Conservation (phyloP, 495 filamentous ascomycete species). For the Apodospora peruviana region DNA sequence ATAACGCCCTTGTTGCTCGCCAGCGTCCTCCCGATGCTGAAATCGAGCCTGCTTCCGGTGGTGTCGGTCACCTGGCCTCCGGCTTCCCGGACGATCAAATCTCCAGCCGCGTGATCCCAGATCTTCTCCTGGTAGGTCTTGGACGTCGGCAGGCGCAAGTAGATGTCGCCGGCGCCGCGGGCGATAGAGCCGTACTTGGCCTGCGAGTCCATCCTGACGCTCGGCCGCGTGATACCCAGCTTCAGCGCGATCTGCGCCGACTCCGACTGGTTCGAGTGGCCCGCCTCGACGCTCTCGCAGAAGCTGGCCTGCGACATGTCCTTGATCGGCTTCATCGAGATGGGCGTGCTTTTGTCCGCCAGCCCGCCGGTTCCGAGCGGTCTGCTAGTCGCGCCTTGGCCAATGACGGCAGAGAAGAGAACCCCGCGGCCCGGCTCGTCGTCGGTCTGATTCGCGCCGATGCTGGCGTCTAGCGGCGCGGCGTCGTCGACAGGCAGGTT, state of each 20-base stretch:
- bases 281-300: constrained; percentile 91
- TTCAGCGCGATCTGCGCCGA: constrained; percentile 76
- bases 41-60: constrained; percentile 73
- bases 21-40: constrained; percentile 79
- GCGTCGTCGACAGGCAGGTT: constrained; percentile 84
- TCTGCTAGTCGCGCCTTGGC: constrained; percentile 72
- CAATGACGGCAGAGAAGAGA: constrained; percentile 72
- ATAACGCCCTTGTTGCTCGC: constrained; percentile 88
- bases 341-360: constrained; percentile 48
- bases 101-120: constrained; percentile 98
- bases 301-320: constrained; percentile 77
- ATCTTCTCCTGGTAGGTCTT: constrained; percentile 97
- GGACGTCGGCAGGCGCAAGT: constrained; percentile 77
- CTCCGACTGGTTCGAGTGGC: constrained; percentile 82
- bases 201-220: constrained; percentile 93
- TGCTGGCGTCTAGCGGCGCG: constrained; percentile 57
- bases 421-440: constrained; percentile 65
- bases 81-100: constrained; percentile 88
- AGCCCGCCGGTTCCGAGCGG: constrained; percentile 58
- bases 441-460: constrained; percentile 62
- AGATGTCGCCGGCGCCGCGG: constrained; percentile 91
- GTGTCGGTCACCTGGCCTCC: constrained; percentile 88
- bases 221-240: constrained; percentile 77
- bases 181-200: constrained; percentile 96
- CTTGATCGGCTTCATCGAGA: constrained; percentile 70